Conservation (phyloP, 78 protist genomes). For the Dictyostelium intermedium region DNA sequence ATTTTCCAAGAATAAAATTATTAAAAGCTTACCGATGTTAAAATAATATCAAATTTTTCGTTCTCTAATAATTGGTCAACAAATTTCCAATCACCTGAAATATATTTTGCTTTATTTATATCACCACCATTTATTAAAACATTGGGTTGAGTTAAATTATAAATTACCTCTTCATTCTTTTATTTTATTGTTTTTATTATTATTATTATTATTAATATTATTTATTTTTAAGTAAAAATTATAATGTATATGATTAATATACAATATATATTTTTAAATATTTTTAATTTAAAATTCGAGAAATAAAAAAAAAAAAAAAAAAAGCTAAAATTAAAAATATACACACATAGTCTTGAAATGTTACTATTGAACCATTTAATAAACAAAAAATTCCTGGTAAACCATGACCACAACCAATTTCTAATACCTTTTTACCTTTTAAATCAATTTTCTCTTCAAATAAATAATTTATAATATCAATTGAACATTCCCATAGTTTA, state of each 20-base stretch:
- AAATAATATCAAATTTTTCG: constrained; percentile 62
- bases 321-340: background rate
- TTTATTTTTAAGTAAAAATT: background rate
- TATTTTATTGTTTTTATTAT: background rate
- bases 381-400: constrained; percentile 63
- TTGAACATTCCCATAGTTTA: constrained; percentile 83
- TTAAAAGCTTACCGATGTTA: constrained; percentile 32
- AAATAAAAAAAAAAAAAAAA: background rate
- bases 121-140: background rate
- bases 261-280: background rate
- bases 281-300: background rate
- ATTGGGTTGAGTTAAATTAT: constrained; percentile 50
- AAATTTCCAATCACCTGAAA: constrained; percentile 69
- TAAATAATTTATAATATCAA: constrained; percentile 70
- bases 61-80: constrained; percentile 26
- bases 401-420: constrained; percentile 86
- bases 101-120: background rate
- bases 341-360: constrained; percentile 83
- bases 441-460: background rate
- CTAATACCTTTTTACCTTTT: constrained; percentile 49
- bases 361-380: constrained; percentile 33
- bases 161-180: constrained; percentile 67
- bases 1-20: too few relatives aligned
- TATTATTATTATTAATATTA: too few relatives aligned
- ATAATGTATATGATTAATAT: background rate